Percentiles rank a stretch among this genome's conserved stretches.
phyloP scores from a whole-genome alignment of 2,329 filamentous ascomycete species.

The Arthroderma uncinatum region DNA sequence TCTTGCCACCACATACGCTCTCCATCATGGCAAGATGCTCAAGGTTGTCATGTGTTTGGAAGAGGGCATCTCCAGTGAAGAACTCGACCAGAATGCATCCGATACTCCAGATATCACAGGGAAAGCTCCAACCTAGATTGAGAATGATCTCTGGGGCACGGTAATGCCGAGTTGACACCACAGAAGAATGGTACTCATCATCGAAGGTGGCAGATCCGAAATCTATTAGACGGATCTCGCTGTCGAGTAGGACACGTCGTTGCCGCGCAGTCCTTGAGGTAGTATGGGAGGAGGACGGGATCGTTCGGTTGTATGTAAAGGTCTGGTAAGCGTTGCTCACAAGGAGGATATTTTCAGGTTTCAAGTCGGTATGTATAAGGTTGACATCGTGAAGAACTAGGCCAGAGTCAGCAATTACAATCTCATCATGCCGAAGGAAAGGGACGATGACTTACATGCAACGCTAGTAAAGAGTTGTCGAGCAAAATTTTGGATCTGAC shows the following conservation, averaged over 20 bases:
- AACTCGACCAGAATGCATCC: slow-evolving; percentile 59
- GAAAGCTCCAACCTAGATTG: slow-evolving; percentile 56
- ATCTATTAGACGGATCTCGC: slow-evolving; percentile 56
- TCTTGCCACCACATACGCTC: slow-evolving; percentile 46
- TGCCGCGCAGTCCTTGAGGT: slow-evolving; percentile 49
- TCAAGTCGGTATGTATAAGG: slow-evolving; percentile 78
- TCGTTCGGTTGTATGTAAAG: slow-evolving; percentile 57
- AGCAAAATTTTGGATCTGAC: slow-evolving; percentile 94
- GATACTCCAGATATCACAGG: slow-evolving; percentile 60
- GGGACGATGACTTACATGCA: slow-evolving; percentile 58
- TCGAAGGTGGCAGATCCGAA: slow-evolving; percentile 59
- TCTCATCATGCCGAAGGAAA: slow-evolving; percentile 15
- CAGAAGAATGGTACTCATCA: slow-evolving; percentile 57
- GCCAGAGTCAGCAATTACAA: slow-evolving; percentile 15
- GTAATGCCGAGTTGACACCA: slow-evolving; percentile 57
- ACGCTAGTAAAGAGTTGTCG: slow-evolving; percentile 96
- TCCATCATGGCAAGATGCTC: slow-evolving; percentile 63
- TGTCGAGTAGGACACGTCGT: slow-evolving; percentile 52
- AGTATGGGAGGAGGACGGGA: slow-evolving; percentile 52
- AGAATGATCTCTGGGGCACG: slow-evolving; percentile 57
- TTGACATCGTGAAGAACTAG: slow-evolving; percentile 90
- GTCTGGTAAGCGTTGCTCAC: slow-evolving; percentile 56
- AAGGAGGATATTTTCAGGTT: slow-evolving; percentile 57
- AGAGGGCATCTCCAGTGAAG: slow-evolving; percentile 56
- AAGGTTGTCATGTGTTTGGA: slow-evolving; percentile 58